Evolutionary conservation across 805 yeast species (phyloP), one percentile per base, ranked within the genome.

Genomic region (Candida khao-thaluensis): DNA sequence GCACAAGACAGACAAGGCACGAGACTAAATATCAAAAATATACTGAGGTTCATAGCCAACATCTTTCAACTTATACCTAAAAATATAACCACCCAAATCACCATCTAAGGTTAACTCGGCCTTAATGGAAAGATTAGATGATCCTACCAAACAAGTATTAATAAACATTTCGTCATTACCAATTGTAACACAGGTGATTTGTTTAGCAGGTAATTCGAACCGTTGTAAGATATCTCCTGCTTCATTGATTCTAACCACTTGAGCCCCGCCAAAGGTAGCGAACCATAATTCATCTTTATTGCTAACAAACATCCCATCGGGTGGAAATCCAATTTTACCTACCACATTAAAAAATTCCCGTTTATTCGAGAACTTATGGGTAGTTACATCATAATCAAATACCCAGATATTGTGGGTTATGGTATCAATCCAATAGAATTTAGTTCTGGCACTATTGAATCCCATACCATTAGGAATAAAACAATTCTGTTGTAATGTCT

Each of bases 291-390:
- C 68, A 7, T 78, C 81, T 23, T 68, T 59, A 2, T 60, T 60
- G 29, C 84, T 77, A 47, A 84, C 61, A 17, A 81, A 67, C 47
- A 84, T 71, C 15, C 97, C 97, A 58, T 89, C 97, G 0, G 96
- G 96, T 9, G 21, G 16, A 7, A 15, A 23, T 27, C 41, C 28
- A 29, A 48, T 34, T 27, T 29, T 37, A 40, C 80, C 81, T 18
- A 45, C 47, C 29, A 50, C 41, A 27, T 60, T 50, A 15, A 63
- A 40, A 28, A 51, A 52, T n/a, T 50, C 48, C 18, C 38, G 29
- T 32, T 54, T 59, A 49, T 69, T 63, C 21, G 56, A 39, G 30
- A 68, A 52, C 18, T 48, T 53, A 37, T 53, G 56, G 17, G 60
- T 44, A 12, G 38, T 49, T 29, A 50, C 42, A 47, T 66, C 64